Evolutionary conservation across 768 basidiomycete genomes (phyloP).

Genomic region (Lactarius sanguifluus): DNA sequence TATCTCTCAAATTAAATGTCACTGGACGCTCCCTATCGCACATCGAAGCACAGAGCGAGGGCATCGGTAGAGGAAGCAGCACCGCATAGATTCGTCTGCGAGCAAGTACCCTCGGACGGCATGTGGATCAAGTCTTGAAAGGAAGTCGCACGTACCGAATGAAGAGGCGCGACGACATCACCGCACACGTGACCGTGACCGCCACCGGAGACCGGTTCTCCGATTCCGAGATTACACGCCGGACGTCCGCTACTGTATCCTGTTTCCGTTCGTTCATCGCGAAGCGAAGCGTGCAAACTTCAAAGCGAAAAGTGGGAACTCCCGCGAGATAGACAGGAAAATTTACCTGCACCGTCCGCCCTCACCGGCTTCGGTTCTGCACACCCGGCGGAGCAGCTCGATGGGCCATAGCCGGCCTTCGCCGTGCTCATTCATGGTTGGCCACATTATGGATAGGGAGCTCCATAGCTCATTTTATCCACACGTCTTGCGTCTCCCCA

Average conservation of each 20-base stretch:
- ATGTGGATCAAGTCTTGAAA: conserved; percentile 11
- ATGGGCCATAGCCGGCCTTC: neutral
- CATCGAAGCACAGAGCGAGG: neutral
- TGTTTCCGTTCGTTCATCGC: neutral
- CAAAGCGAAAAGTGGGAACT: neutral
- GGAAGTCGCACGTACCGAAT: neutral
- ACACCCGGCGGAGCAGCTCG: neutral
- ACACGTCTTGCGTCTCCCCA: neutral
- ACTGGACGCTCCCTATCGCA: neutral
- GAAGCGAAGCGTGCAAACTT: neutral
- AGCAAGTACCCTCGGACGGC: neutral
- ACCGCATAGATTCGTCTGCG: neutral
- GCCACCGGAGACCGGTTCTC: neutral
- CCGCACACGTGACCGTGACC: neutral
- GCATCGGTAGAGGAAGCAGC: neutral
- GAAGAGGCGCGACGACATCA: neutral
- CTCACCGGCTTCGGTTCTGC: neutral
- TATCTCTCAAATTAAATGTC: neutral
- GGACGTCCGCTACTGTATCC: neutral
- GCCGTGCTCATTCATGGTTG: neutral
- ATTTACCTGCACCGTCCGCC: neutral
- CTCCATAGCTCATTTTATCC: neutral
- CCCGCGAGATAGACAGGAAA: neutral
- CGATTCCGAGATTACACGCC: neutral
- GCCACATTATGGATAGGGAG: neutral